phyloP scores from a whole-genome alignment of 2,329 filamentous ascomycete genomes.

The Chrysoporthe puriensis region DNA sequence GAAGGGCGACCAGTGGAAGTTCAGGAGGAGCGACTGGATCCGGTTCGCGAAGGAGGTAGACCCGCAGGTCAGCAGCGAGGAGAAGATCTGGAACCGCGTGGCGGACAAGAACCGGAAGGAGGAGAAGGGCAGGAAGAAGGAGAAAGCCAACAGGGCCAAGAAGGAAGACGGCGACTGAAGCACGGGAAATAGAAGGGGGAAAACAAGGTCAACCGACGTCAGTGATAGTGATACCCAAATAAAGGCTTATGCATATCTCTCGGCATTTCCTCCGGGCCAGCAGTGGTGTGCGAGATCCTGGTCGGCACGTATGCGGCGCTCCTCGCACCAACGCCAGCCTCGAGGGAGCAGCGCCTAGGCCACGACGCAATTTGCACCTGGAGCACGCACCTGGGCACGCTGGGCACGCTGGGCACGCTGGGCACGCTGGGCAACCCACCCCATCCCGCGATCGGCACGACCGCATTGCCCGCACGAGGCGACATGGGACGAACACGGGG shows the following conservation, averaged over 20 bases:
- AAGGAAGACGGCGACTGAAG: slow-evolving; percentile 1
- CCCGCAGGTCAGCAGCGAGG: slow-evolving; percentile 32
- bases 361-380: no score
- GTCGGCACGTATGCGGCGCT: no score
- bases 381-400: no score
- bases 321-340: no score
- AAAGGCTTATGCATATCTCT: neutral
- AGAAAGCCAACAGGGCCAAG: slow-evolving; percentile 12
- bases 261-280: no score
- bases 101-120: slow-evolving; percentile 22
- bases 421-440: no score
- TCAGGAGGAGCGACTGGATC: slow-evolving; percentile 58
- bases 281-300: no score
- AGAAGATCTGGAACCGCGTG: slow-evolving; percentile 25
- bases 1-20: slow-evolving; percentile 62
- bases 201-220: slow-evolving; percentile 4
- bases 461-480: neutral
- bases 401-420: no score
- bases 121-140: slow-evolving; percentile 17
- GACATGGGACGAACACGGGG: neutral
- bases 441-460: neutral
- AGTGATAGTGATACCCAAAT: slow-evolving; percentile 19
- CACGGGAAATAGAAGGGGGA: slow-evolving; percentile 19
- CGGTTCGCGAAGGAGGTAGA: slow-evolving; percentile 58
- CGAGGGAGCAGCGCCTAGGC: no score